Evolutionary conservation across 2,329 filamentous ascomycete species (phyloP), one percentile per base, ranked within the genome.

Genomic region (Fusarium palustre): DNA sequence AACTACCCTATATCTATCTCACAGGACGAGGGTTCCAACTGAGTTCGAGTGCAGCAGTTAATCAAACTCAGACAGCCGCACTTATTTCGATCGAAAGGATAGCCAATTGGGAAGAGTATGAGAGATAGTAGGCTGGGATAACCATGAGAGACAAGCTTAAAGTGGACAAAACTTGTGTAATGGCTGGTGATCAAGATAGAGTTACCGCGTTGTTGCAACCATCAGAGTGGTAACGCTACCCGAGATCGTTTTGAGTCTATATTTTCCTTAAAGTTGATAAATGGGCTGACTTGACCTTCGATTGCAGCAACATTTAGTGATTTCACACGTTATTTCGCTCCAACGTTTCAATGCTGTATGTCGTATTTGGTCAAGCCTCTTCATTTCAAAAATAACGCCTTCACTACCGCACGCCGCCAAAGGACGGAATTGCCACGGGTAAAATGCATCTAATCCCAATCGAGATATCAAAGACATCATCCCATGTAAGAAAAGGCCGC

Each of bases 401-500:
- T 31, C 15, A 43, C 16, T 8, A 20, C 22, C 25, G 10, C 20
- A 13, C 13, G 16, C n/a, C 36, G 45, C 34, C 62, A 43, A 50
- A 15, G n/a, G 16, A 28, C 41, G 25, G 33, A 41, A 39, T 52
- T 25, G 62, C 56, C 64, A 62, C 50, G 18, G 43, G 38, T 38
- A 48, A 22, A 22, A 50, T 12, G 10, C 47, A 49, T 33, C 62
- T 66, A 66, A 52, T 20, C 64, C 56, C 20, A 38, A 66, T 66
- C 34, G 34, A 66, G 64, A 33, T 41, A 39, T 66, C 54, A 65
- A 59, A 49, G 54, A 54, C 62, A 65, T 65, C 60, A 65, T 65
- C 41, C 31, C 15, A 5, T 18, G 24, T 12, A 30, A 25, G 33
- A 22, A 53, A 48, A 62, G 36, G 62, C 56, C 62, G 49, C 64